These are phyloP conservation scores for Corniculantispora saksenae DNA, from an alignment of 2,329 filamentous ascomycete species.

Conservation along the genomic window DNA sequence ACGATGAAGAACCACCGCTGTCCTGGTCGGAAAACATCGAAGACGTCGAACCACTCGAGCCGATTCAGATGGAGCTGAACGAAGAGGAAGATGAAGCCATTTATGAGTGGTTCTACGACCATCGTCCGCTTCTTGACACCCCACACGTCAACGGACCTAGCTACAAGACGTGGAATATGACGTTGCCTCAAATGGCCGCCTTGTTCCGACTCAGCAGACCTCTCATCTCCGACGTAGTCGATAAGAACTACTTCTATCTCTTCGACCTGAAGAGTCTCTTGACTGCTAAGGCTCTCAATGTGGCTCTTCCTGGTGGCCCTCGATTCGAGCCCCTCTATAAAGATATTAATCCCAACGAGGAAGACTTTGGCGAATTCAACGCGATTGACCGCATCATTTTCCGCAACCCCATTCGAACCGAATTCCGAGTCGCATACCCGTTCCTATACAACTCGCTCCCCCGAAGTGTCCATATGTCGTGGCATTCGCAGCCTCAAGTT, in stretches of 20 bases:
- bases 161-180: constrained; percentile 94
- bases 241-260: constrained; percentile 97
- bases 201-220: constrained; percentile 90
- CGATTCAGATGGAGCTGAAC: constrained; percentile 97
- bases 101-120: constrained; percentile 97
- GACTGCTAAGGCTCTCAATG: constrained; percentile 94
- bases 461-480: constrained; percentile 87
- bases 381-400: constrained; percentile 99
- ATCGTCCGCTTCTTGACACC: constrained; percentile 86
- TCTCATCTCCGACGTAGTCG: constrained; percentile 85
- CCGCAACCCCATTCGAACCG: constrained; percentile 88
- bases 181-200: constrained; percentile 92
- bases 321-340: constrained; percentile 97
- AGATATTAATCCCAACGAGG: constrained; percentile 96
- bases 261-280: constrained; percentile 95
- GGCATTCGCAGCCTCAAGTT: constrained; percentile 91
- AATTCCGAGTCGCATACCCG: constrained; percentile 92
- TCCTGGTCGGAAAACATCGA: constrained; percentile 99
- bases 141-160: constrained; percentile 93
- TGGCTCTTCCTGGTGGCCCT: constrained; percentile 95
- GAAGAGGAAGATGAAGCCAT: constrained; percentile 90
- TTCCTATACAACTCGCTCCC: constrained; percentile 96
- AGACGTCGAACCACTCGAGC: constrained; percentile 94
- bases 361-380: constrained; percentile 99
- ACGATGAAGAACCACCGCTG: constrained; percentile 95